phyloP scores from a whole-genome alignment of 116 monocot genomes.

The Phalaenopsis hybrid region DNA sequence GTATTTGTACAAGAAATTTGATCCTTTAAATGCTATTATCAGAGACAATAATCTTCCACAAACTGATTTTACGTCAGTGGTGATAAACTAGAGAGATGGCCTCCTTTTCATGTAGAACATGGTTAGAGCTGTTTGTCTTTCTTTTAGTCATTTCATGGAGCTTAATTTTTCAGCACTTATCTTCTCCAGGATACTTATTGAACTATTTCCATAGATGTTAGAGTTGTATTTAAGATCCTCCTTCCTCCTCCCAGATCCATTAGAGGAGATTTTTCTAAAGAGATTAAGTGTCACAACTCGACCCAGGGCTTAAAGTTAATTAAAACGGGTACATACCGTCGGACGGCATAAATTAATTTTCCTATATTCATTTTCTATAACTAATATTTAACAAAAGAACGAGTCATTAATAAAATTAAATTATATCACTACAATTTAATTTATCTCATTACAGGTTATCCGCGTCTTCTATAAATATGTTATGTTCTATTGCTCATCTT shows the following conservation, averaged over 20 bases:
- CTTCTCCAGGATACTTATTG: background rate
- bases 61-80: background rate
- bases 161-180: background rate
- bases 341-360: too few relatives aligned
- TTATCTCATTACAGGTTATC: too few relatives aligned
- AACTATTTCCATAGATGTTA: background rate
- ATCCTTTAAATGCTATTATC: constrained; percentile 43
- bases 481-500: too few relatives aligned
- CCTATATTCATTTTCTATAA: too few relatives aligned
- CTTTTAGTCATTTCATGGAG: background rate
- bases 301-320: too few relatives aligned
- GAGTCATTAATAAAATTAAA: too few relatives aligned
- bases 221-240: too few relatives aligned
- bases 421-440: too few relatives aligned
- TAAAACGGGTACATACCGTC: too few relatives aligned
- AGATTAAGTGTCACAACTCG: background rate
- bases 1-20: constrained; percentile 46
- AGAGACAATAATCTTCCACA: constrained; percentile 20
- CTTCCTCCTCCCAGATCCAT: background rate
- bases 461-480: too few relatives aligned
- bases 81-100: constrained; percentile 57
- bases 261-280: background rate
- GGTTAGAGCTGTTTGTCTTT: constrained; percentile 22
- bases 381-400: too few relatives aligned
- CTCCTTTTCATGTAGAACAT: constrained; percentile 75